Evolutionary conservation across 2,329 filamentous ascomycete genomes (phyloP).

Genomic region (Epichloe bromicola): DNA sequence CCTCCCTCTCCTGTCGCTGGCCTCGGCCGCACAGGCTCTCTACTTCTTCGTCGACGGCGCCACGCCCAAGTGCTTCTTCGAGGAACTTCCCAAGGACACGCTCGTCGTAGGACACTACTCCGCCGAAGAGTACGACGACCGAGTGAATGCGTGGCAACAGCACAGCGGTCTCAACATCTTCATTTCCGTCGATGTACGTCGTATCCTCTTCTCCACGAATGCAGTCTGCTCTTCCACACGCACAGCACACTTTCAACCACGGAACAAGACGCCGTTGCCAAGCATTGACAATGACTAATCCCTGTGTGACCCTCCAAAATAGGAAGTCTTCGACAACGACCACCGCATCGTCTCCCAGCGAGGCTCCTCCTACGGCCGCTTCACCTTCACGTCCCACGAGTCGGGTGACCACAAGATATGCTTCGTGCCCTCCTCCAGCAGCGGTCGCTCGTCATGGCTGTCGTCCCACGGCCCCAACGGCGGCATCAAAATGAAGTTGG

Average conservation of each 20-base stretch:
- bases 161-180: conserved; percentile 69
- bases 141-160: conserved; percentile 52
- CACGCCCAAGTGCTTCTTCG: conserved; percentile 88
- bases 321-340: conserved; percentile 94
- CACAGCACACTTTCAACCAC: background rate
- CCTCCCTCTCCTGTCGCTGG: conserved; percentile 53
- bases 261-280: background rate
- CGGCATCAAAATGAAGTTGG: conserved; percentile 71
- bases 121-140: conserved; percentile 71
- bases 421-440: conserved; percentile 72
- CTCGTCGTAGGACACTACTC: conserved; percentile 88
- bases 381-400: conserved; percentile 92
- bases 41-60: conserved; percentile 92
- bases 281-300: background rate
- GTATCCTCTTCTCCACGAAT: background rate
- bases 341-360: conserved; percentile 89
- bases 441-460: conserved; percentile 59
- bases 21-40: conserved; percentile 59
- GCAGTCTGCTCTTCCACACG: background rate
- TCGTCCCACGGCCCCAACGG: conserved; percentile 51
- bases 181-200: conserved; percentile 72
- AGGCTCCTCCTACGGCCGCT: conserved; percentile 62
- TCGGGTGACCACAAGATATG: conserved; percentile 93
- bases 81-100: conserved; percentile 95
- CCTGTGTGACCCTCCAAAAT: background rate